Base-by-base conservation (phyloP, 768 basidiomycete genomes). In the Boletus tomentosulus region DNA sequence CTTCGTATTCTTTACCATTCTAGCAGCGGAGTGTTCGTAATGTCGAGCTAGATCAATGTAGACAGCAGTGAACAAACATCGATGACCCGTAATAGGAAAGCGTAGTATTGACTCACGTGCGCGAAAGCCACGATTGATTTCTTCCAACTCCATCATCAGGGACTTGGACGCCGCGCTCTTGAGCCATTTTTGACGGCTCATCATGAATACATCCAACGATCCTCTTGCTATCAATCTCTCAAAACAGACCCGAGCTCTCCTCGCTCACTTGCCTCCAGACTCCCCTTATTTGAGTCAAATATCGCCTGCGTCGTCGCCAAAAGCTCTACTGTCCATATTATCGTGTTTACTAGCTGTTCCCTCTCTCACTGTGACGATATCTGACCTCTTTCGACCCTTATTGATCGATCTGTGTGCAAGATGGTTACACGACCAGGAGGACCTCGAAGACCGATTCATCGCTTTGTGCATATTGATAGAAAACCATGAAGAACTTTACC, bases 371-470 rank as follows among this genome's bases (percentile, higher is more conserved):
- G 62, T 78, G 30, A 62, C 73, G 12, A 75, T 98, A 55, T 82
- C 87, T 19, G 74, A 72, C 6, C 57, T 79, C 11, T 98, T 89
- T 71, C 74, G 87, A 56, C 94, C 95, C 4, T 70, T 98, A 49
- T 67, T 92, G 37, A 62, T 87, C 27, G 89, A 96, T 68, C 71
- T 98, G 25, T 86, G 85, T 62, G 88, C 88, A 4, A 72, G 89
- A 62, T 97, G 92, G 92, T 65, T 95, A 39, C 73, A 85, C n/a
- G 72, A 75, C 19, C 62, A 75, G 35, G 69, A 78, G 39, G 71
- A 76, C 54, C 60, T 73, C 24, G 78, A 82, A 51, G 77, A 80
- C 37, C 77, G 80, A 61, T 70, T 85, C 45, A 72, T 78, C 45
- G 84, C 85, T 3, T 70, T 88, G n/a, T 83, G 78, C 61, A 69